Conservation (phyloP, 345 rosid species). For the Hirschfeldia incana region DNA sequence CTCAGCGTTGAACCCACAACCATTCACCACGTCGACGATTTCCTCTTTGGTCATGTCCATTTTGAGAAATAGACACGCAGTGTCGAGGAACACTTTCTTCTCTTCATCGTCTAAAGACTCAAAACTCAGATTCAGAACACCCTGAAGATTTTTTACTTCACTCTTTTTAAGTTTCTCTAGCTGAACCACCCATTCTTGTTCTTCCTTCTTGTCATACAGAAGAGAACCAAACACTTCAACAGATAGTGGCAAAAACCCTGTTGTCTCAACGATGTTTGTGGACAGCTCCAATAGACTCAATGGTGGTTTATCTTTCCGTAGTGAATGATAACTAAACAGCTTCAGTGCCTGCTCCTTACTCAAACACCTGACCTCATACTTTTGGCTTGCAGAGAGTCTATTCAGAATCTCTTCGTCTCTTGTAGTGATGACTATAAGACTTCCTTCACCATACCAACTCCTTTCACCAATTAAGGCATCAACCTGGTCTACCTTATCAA, state of each 20-base stretch:
- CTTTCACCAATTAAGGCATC: conserved; percentile 47
- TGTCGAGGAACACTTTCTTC: conserved; percentile 60
- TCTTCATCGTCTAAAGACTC: conserved; percentile 49
- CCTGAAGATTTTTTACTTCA: conserved; percentile 42
- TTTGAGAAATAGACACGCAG: conserved; percentile 63
- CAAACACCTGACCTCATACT: conserved; percentile 57
- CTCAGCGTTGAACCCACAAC: conserved; percentile 60
- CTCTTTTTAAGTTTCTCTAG: conserved; percentile 40
- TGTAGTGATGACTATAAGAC: conserved; percentile 62
- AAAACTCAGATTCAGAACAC: conserved; percentile 53
- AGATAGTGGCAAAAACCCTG: conserved; percentile 61
- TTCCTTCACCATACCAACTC: conserved; percentile 53
- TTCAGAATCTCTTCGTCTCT: conserved; percentile 45
- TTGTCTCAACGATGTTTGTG: conserved; percentile 41
- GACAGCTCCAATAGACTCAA: conserved; percentile 32
- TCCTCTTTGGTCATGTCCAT: conserved; percentile 50
- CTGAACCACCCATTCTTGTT: conserved; percentile 54
- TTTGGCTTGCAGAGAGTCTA: conserved; percentile 28
- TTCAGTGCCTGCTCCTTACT: conserved; percentile 39
- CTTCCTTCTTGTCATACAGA: conserved; percentile 49
- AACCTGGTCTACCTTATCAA: conserved; percentile 47
- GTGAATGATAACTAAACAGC: conserved; percentile 64
- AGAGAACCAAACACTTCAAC: conserved; percentile 70
- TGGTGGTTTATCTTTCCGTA: conserved; percentile 55
- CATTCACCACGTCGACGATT: conserved; percentile 49